Percentiles rank a stretch among this genome's conserved stretches.
These are phyloP conservation scores for Fusarium sp. DNA, from an alignment of 2,329 filamentous ascomycete species.

Conservation along the genomic window DNA sequence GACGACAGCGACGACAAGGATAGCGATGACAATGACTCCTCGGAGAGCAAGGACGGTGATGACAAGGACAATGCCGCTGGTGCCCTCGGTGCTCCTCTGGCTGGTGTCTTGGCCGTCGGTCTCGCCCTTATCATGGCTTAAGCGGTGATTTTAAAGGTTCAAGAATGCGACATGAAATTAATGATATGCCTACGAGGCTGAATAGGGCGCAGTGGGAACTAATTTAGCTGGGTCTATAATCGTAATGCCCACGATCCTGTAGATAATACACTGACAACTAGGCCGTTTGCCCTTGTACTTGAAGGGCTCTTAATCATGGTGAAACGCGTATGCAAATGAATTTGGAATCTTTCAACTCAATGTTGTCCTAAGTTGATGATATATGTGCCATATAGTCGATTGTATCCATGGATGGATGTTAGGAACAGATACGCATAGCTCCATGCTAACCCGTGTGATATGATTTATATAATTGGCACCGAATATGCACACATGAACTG, in stretches of 20 bases:
- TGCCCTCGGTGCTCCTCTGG: conserved; percentile 26
- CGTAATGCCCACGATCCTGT: conserved; percentile 2
- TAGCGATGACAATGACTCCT: neutral
- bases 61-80: conserved; percentile 27
- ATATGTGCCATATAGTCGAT: neutral
- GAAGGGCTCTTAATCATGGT: neutral
- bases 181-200: conserved; percentile 12
- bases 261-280: conserved; percentile 3
- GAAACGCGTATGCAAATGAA: neutral
- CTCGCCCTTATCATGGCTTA: conserved; percentile 35
- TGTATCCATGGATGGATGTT: neutral
- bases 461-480: neutral
- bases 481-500: neutral
- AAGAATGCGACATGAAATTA: conserved; percentile 28
- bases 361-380: too few relatives aligned
- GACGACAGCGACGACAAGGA: conserved; percentile 7
- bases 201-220: conserved; percentile 8
- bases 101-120: conserved; percentile 31
- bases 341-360: neutral
- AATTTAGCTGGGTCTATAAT: conserved; percentile 11
- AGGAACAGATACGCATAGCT: neutral
- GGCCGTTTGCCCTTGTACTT: neutral
- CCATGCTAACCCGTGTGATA: neutral
- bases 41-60: conserved; percentile 3
- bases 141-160: neutral